Conservation (phyloP, 1,139 yeast genomes). For the Geotrichum armillariae region DNA sequence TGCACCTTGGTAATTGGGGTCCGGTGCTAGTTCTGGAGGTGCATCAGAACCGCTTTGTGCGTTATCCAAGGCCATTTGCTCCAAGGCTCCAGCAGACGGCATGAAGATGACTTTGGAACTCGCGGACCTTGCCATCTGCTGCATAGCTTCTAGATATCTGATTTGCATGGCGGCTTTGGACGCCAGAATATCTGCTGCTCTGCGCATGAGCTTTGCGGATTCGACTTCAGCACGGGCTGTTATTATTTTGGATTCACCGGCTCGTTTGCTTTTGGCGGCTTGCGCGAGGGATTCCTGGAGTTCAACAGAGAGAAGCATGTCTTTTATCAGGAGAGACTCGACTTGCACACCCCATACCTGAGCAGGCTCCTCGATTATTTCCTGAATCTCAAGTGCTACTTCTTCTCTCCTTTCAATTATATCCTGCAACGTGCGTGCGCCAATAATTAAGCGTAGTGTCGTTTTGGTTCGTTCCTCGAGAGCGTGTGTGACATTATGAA, state of each 20-base stretch:
- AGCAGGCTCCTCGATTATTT: conserved; percentile 63
- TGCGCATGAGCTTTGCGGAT: conserved; percentile 73
- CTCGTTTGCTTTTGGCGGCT: conserved; percentile 77
- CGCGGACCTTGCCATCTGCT: conserved; percentile 64
- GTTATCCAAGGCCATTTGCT: too few relatives aligned
- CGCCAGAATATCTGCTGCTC: conserved; percentile 75
- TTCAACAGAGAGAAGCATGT: conserved; percentile 55
- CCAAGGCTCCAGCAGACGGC: conserved; percentile 53
- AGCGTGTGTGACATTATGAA: conserved; percentile 57
- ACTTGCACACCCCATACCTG: conserved; percentile 72
- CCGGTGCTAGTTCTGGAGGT: too few relatives aligned
- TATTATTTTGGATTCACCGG: conserved; percentile 76
- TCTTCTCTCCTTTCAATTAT: conserved; percentile 76
- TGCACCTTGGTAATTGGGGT: too few relatives aligned
- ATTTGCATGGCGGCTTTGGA: conserved; percentile 80
- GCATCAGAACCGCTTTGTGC: too few relatives aligned
- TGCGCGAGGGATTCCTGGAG: conserved; percentile 65
- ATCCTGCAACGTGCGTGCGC: conserved; percentile 66
- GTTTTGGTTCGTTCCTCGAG: conserved; percentile 72
- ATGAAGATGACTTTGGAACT: conserved; percentile 70
- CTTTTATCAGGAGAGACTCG: conserved; percentile 70
- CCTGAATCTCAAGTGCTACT: conserved; percentile 64
- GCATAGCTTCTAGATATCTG: conserved; percentile 79
- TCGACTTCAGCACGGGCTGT: conserved; percentile 78
- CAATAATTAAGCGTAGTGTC: conserved; percentile 71